Base-by-base conservation (phyloP, 192 early-diverging fungal genomes). In the Coemansia sp. region DNA sequence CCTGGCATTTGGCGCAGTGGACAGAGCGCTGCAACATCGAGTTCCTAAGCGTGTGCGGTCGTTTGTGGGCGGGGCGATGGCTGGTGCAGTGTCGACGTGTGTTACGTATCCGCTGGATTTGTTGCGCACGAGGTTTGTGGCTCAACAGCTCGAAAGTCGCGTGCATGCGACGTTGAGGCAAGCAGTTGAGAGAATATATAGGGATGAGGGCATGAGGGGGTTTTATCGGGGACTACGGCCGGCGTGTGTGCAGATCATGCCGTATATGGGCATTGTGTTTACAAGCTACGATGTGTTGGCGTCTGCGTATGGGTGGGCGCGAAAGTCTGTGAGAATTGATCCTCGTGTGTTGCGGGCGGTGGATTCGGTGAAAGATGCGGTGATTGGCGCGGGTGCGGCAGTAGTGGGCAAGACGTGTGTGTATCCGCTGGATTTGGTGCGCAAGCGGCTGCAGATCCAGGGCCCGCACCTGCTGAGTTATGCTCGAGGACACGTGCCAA, bases 71-170 rank as follows among this genome's bases (percentile, higher is more conserved):
- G 95, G 95, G 3, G 84, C 91, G 7, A 19, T 87, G n/a, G 89
- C 93, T 9, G 96, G 93, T 16, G 84, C 80, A 27, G 65, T 87
- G 9, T 94, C 94, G 11, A 97, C 95, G 3, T 60, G 87, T 0
- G 67, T 72, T 0, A 95, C 96, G 38, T 98, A 96, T 83, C 94
- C 96, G n/a, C 89, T 98, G 59, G 96, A 98, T 84, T 85, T 98
- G 4, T 75, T 98, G 35, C 85, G 96, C 48, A 98, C 96, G 2
- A 85, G 94, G 21, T 98, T 98, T 84, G 92, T 94, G 3, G 85
- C 91, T 11, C 93, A 97, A 64, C 87, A 88, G 29, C 68, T 83
- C 37, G 45, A 68, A 8, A 85, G 83, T 72, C 81, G 83, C 78
- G 83, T 91, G 8, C 93, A 97, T 75, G 79, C 64, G 17, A 80